These are phyloP conservation scores for Blumeria graminis DNA, from an alignment of 2,329 filamentous ascomycete genomes.

Conservation along the genomic window DNA sequence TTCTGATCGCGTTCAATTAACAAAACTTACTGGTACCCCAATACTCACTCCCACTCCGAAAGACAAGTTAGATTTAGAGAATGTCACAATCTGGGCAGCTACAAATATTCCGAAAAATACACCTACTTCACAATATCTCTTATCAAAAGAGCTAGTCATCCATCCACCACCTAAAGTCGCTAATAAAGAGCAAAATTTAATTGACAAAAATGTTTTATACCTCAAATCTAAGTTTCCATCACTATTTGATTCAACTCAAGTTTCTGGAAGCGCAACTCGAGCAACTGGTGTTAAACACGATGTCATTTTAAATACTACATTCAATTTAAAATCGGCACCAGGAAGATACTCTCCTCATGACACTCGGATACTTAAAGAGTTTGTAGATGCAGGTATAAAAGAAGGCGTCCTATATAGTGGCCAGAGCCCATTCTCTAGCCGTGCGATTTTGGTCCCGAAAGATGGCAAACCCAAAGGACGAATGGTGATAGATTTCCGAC, in stretches of 20 bases:
- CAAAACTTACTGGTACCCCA: not conserved
- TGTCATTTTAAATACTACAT: not conserved
- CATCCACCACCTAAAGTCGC: not conserved
- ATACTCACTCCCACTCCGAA: not conserved
- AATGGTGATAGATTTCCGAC: not conserved
- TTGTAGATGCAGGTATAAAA: not conserved
- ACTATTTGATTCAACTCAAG: not conserved
- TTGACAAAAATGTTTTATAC: not conserved
- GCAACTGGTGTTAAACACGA: not conserved
- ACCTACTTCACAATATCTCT: not conserved
- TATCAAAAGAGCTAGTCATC: not conserved
- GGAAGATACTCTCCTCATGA: not conserved
- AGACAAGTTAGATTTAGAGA: not conserved
- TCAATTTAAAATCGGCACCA: not conserved
- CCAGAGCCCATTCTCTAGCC: not conserved
- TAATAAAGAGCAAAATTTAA: not conserved
- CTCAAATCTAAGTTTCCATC: not conserved
- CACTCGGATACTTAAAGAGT: not conserved
- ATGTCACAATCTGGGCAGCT: not conserved
- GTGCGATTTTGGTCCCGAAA: not conserved
- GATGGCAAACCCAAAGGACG: not conserved
- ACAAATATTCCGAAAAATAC: not conserved
- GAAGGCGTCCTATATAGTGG: not conserved
- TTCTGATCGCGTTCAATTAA: not conserved
- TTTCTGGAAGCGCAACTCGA: not conserved